These are phyloP conservation scores for Amoeboaphelidium occidentale DNA, from an alignment of 371 early-diverging fungal genomes.

Conservation along the genomic window DNA sequence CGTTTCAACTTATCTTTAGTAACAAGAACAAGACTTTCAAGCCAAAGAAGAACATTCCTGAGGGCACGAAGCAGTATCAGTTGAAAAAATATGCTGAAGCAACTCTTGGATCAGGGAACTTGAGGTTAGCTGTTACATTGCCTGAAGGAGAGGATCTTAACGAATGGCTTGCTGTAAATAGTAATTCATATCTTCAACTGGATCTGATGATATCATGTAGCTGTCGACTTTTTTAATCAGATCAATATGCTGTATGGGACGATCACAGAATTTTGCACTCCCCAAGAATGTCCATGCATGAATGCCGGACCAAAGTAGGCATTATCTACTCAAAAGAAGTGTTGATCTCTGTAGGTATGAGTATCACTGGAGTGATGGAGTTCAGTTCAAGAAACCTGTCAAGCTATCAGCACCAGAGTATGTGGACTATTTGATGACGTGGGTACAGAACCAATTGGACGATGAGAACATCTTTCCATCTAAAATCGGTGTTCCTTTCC, in stretches of 20 bases:
- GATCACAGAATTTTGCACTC: slow-evolving; percentile 63
- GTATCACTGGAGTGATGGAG: slow-evolving; percentile 57
- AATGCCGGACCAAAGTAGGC: slow-evolving; percentile 30
- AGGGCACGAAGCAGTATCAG: slow-evolving; percentile 25
- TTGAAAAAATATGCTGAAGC: slow-evolving; percentile 32
- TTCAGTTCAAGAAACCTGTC: slow-evolving; percentile 40
- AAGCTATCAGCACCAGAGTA: slow-evolving; percentile 61
- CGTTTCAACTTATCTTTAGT: not conserved
- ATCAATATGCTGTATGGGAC: slow-evolving; percentile 67
- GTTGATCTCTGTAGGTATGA: slow-evolving; percentile 47
- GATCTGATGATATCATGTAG: not conserved
- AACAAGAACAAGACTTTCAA: slow-evolving; percentile 22
- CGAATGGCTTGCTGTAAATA: slow-evolving; percentile 74
- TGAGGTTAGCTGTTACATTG: slow-evolving; percentile 20
- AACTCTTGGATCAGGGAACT: slow-evolving; percentile 42
- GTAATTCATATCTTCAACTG: not conserved
- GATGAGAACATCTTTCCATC: slow-evolving; percentile 53
- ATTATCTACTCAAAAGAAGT: not conserved
- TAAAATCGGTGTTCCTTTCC: slow-evolving; percentile 14
- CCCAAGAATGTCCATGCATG: slow-evolving; percentile 55
- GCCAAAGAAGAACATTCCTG: slow-evolving; percentile 20
- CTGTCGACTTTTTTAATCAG: slow-evolving; percentile 79
- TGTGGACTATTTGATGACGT: slow-evolving; percentile 49
- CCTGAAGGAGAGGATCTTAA: slow-evolving; percentile 57
- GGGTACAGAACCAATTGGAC: slow-evolving; percentile 51